Percentiles rank a stretch among this genome's conserved stretches.
Conservation (phyloP, 2,329 filamentous ascomycete genomes). For the Exutisphaerella laricina region DNA sequence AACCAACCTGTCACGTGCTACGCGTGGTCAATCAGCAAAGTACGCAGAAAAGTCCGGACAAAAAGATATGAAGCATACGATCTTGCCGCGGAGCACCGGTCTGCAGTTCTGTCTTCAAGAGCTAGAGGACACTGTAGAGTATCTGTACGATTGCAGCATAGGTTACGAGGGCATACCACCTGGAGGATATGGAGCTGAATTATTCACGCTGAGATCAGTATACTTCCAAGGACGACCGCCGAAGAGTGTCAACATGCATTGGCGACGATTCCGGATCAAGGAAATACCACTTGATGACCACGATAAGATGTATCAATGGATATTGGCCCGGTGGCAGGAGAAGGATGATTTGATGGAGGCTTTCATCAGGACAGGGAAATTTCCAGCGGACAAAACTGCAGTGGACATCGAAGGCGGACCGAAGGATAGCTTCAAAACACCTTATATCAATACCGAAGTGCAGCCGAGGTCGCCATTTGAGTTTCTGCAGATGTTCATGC, state of each 20-base stretch:
- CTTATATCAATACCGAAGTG: constrained; percentile 46
- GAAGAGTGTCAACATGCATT: constrained; percentile 94
- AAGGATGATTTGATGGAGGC: constrained; percentile 84
- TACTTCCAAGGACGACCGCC: constrained; percentile 86
- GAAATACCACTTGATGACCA: constrained; percentile 74
- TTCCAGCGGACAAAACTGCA: constrained; percentile 60
- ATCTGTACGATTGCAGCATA: constrained; percentile 88
- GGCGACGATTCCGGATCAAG: constrained; percentile 74
- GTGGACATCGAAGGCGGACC: constrained; percentile 29
- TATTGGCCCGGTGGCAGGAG: constrained; percentile 78
- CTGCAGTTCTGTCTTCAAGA: constrained; percentile 74
- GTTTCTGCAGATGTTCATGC: constrained; percentile 42
- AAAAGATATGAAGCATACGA: constrained; percentile 62
- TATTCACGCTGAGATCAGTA: constrained; percentile 77
- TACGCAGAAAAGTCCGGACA: constrained; percentile 72
- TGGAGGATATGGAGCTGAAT: constrained; percentile 72
- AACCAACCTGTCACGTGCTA: constrained; percentile 74
- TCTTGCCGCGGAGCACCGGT: constrained; percentile 76
- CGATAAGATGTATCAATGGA: constrained; percentile 72
- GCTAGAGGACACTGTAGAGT: constrained; percentile 67
- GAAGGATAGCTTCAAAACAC: constrained; percentile 33
- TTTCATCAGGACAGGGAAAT: constrained; percentile 67
- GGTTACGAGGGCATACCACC: constrained; percentile 91
- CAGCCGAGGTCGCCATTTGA: constrained; percentile 36
- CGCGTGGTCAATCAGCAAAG: constrained; percentile 59